These are phyloP conservation scores for Neobulgaria alba DNA, from an alignment of 2,329 filamentous ascomycete genomes.

Conservation along the genomic window DNA sequence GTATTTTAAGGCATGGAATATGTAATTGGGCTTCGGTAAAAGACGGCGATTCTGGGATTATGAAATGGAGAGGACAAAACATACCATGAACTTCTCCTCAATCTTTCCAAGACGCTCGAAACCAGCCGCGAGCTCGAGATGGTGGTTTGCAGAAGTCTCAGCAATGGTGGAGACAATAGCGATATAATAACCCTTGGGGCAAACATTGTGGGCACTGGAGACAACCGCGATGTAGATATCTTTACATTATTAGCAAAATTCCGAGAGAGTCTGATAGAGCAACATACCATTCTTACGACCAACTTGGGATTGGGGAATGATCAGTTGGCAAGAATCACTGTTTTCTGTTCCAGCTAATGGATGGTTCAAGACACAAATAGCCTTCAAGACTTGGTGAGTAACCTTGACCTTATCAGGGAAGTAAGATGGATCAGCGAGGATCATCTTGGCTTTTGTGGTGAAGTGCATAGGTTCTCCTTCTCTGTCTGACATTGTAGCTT, in stretches of 20 bases:
- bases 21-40: conserved; percentile 21
- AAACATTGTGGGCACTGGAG: conserved; percentile 93
- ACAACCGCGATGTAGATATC: conserved; percentile 97
- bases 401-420: conserved; percentile 85
- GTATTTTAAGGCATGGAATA: background rate
- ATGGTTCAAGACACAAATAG: conserved; percentile 96
- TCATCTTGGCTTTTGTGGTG: conserved; percentile 91
- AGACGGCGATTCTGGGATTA: no score
- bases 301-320: conserved; percentile 96
- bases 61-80: no score
- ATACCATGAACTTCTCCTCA: conserved; percentile 95
- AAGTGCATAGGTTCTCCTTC: conserved; percentile 79
- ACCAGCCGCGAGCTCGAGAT: conserved; percentile 87
- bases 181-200: conserved; percentile 98
- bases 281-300: conserved; percentile 80
- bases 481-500: conserved; percentile 90
- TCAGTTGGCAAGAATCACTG: conserved; percentile 84
- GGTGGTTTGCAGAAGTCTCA: conserved; percentile 85
- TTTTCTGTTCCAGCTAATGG: conserved; percentile 84
- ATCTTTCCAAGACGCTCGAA: conserved; percentile 87
- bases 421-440: conserved; percentile 93
- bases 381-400: conserved; percentile 83
- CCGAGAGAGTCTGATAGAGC: background rate
- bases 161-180: conserved; percentile 97
- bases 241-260: conserved; percentile 29